These are phyloP conservation scores for Thelonectria olida DNA, from an alignment of 2,329 filamentous ascomycete genomes.

Conservation along the genomic window DNA sequence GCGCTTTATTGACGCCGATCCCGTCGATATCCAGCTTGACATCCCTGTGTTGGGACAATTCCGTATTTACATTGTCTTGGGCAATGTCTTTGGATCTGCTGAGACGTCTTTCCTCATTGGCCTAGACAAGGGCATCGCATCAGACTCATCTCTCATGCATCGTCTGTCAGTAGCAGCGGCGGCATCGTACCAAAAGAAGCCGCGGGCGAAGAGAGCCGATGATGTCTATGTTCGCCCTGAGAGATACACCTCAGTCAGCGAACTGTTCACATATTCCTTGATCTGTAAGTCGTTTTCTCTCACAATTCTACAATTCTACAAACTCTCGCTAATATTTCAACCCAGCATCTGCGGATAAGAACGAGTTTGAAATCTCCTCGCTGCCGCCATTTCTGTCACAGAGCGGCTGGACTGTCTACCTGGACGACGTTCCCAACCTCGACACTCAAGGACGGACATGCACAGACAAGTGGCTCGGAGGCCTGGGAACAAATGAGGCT, in stretches of 20 bases:
- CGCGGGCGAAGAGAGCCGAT: constrained; percentile 62
- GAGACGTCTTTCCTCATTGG: constrained; percentile 62
- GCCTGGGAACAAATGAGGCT: constrained; percentile 21
- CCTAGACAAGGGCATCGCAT: constrained; percentile 63
- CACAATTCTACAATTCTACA: not conserved
- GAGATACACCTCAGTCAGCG: constrained; percentile 72
- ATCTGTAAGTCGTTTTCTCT: constrained; percentile 62
- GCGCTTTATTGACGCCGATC: constrained; percentile 79
- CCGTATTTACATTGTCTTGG: constrained; percentile 74
- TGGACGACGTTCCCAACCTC: constrained; percentile 23
- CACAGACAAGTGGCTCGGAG: constrained; percentile 39
- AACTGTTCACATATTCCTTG: constrained; percentile 72
- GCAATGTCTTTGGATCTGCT: constrained; percentile 60
- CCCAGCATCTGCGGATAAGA: constrained; percentile 26
- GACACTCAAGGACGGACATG: constrained; percentile 24
- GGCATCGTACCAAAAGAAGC: constrained; percentile 67
- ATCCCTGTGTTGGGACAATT: constrained; percentile 81
- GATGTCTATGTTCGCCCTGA: constrained; percentile 73
- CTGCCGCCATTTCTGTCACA: constrained; percentile 18
- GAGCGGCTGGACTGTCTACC: constrained; percentile 28
- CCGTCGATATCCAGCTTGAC: constrained; percentile 78
- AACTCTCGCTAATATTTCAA: constrained; percentile 1
- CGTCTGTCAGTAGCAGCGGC: constrained; percentile 66
- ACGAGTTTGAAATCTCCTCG: constrained; percentile 25
- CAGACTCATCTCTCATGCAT: constrained; percentile 61